phyloP scores from a whole-genome alignment of 306 rosid species.

The Lathyrus sativus region DNA sequence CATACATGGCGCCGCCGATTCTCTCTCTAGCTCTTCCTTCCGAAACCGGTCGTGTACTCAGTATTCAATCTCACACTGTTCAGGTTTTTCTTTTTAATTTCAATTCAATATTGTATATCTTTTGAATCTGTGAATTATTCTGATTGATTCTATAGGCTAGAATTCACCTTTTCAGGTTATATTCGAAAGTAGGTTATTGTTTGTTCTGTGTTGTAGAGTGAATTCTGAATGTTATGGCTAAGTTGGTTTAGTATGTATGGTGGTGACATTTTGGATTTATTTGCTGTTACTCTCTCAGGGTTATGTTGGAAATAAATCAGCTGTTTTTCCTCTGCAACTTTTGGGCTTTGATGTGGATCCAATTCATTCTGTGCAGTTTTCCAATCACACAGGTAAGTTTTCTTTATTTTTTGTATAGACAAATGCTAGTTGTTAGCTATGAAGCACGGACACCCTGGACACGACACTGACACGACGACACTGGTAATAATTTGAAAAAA shows the following conservation, averaged over 20 bases:
- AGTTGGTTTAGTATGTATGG: background rate
- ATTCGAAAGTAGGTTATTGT: background rate
- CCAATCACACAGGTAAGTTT: conserved; percentile 91
- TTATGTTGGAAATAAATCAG: conserved; percentile 84
- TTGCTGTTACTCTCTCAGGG: conserved; percentile 52
- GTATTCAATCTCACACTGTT: conserved; percentile 83
- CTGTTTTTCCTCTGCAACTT: conserved; percentile 83
- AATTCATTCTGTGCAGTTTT: conserved; percentile 86
- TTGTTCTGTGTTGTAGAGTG: background rate
- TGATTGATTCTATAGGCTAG: background rate
- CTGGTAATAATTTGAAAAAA: too few species aligned
- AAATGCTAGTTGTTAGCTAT: background rate
- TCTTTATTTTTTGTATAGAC: background rate
- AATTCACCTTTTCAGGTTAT: conserved; percentile 18
- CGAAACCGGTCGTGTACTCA: conserved; percentile 75
- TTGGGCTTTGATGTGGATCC: conserved; percentile 93
- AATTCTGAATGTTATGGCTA: background rate
- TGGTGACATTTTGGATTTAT: conserved; percentile 17
- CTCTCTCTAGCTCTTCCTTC: conserved; percentile 73
- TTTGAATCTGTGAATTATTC: background rate
- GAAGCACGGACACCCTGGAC: background rate
- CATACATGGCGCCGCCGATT: conserved; percentile 71
- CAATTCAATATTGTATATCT: background rate
- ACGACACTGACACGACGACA: background rate
- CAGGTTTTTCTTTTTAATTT: conserved; percentile 50